Base-by-base conservation (phyloP, 176 grass and related monocot species). In the Melocanna baccifera region DNA sequence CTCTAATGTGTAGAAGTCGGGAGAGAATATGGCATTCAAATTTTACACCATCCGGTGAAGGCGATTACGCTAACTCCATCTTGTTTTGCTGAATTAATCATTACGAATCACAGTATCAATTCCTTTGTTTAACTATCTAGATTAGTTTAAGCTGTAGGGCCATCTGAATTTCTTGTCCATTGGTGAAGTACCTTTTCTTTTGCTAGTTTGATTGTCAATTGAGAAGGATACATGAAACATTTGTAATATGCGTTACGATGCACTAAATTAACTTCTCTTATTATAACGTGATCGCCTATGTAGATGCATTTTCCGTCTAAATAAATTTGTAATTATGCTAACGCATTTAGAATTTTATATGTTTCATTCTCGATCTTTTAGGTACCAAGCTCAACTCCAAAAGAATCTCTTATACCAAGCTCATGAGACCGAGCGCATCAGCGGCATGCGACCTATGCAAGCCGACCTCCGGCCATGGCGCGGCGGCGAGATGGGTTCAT, bases 301-400 rank as follows among this genome's bases (percentile, higher is more conserved):
- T 40, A 66, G 37, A 72, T 67, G 7, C 23, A 66, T 29, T 72
- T 29, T 71, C 41, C 29, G 37, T 88, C 15, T 57, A 25, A 48
- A 75, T 50, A 7, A 7, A 48, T 22, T 32, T 83, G n/a, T 65
- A 73, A 9, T 47, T 37, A 46, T 78, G 45, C 39, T 65, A 47
- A 74, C 16, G 28, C 51, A 82, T 87, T 48, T 75, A 82, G 26
- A 42, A 61, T 88, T 71, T 5, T 36, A 10, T 71, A 71, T 16
- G 6, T 68, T 83, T 50, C 32, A 68, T 78, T 41, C n/a, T 79
- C 30, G 12, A 61, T 83, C 43, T 69, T 87, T 88, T 42, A 99
- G 96, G 81, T 99, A 96, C 83, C 96, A 99, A 88, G 91, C 96
- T 37, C 96, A 96, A 57, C 96, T 99, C 67, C 96, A 99, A 84